Conservation (phyloP, 148 eudicot genomes). For the Cornus florida region DNA sequence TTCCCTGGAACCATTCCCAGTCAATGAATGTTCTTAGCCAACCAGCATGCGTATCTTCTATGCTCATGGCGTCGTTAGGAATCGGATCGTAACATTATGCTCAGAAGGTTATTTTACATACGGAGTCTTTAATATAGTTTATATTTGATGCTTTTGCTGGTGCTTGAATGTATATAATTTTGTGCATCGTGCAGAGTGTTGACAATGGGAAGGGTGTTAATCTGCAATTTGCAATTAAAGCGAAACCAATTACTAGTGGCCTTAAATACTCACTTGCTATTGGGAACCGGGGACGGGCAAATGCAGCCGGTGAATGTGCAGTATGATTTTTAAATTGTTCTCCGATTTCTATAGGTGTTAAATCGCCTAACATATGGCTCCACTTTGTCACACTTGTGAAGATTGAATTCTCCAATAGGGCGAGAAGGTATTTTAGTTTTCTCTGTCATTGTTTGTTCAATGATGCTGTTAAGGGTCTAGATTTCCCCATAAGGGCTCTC, state of each 20-base stretch:
- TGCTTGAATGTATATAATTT: too few relatives aligned
- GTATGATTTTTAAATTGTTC: background rate
- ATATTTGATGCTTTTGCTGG: too few relatives aligned
- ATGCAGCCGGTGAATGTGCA: slow-evolving; percentile 67
- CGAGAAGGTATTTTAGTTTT: slow-evolving; percentile 59
- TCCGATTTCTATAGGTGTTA: slow-evolving; percentile 39
- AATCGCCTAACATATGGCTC: slow-evolving; percentile 98
- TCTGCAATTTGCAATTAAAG: slow-evolving; percentile 98
- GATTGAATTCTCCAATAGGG: slow-evolving; percentile 94
- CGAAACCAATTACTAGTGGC: slow-evolving; percentile 97
- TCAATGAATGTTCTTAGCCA: too few relatives aligned
- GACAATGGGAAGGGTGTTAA: too few relatives aligned
- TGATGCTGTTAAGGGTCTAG: background rate
- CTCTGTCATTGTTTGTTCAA: background rate
- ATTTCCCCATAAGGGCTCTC: background rate
- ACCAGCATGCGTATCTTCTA: too few relatives aligned
- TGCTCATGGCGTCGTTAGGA: too few relatives aligned
- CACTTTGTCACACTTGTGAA: slow-evolving; percentile 87
- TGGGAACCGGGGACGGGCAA: slow-evolving; percentile 99
- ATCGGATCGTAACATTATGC: too few relatives aligned
- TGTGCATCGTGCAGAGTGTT: too few relatives aligned
- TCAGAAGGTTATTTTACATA: too few relatives aligned
- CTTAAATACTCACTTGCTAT: slow-evolving; percentile 96
- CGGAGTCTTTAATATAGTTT: too few relatives aligned
- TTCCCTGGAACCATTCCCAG: too few relatives aligned